Percentiles rank a stretch among this genome's conserved stretches.
Evolutionary conservation across 352 stramenopile genomes (phyloP).

Genomic region (Hyaloperonospora arabidopsidis): DNA sequence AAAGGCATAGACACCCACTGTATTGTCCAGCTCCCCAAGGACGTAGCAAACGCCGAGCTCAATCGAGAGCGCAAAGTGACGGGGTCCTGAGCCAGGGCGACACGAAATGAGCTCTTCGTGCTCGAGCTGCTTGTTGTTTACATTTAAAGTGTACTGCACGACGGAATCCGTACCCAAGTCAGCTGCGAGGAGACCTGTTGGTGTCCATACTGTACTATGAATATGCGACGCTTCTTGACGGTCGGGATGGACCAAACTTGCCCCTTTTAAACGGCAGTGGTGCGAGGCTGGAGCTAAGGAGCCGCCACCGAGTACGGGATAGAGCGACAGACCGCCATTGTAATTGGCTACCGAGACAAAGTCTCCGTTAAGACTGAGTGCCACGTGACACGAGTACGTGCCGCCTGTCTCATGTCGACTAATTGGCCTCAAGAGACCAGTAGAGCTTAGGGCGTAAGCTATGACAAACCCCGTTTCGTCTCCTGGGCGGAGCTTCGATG

Average conservation of each 20-base stretch:
- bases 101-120: constrained; percentile 34
- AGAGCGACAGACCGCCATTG: constrained; percentile 49
- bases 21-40: constrained; percentile 58
- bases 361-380: constrained; percentile 33
- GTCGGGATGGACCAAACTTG: constrained; percentile 40
- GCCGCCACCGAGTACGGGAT: constrained; percentile 47
- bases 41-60: constrained; percentile 53
- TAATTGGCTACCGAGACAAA: constrained; percentile 76
- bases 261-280: constrained; percentile 37
- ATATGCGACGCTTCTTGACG: constrained; percentile 70
- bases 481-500: constrained; percentile 18
- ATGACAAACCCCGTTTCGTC: constrained; percentile 51
- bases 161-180: constrained; percentile 69
- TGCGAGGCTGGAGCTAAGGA: constrained; percentile 38
- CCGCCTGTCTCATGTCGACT: constrained; percentile 51
- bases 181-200: constrained; percentile 35
- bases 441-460: constrained; percentile 39
- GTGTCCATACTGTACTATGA: constrained; percentile 67
- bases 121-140: constrained; percentile 32
- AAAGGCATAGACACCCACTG: constrained; percentile 51
- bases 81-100: constrained; percentile 46
- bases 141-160: constrained; percentile 51
- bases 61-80: constrained; percentile 70
- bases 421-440: constrained; percentile 36
- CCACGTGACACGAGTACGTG: constrained; percentile 54